A percentile compares a stretch with the other conserved stretches of the same genome.
Conservation (phyloP, 2,329 filamentous ascomycete species). For the Fusarium praegraminearum region DNA sequence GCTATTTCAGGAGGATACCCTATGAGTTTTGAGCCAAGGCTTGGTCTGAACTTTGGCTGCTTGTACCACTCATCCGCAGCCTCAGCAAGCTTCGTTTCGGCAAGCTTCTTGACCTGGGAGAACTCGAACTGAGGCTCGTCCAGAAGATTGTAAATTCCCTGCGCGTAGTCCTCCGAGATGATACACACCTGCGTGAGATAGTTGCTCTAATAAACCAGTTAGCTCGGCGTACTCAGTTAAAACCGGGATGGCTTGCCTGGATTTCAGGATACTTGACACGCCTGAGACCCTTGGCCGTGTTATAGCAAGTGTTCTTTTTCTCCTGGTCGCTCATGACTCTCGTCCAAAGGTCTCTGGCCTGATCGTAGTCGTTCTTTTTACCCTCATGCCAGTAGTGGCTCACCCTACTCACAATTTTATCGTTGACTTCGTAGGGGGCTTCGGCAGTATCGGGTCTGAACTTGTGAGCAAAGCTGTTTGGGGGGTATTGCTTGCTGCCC, state of each 20-base stretch:
- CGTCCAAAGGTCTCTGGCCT: constrained; percentile 5
- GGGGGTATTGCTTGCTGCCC: constrained; percentile 6
- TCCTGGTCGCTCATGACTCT: constrained; percentile 8
- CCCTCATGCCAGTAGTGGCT: constrained; percentile 10
- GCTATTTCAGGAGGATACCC: background rate
- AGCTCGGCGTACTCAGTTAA: background rate
- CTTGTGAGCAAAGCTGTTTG: constrained; percentile 13
- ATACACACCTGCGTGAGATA: constrained; percentile 7
- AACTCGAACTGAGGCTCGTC: background rate
- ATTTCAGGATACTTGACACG: constrained; percentile 4
- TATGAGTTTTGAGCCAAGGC: background rate
- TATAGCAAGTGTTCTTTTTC: constrained; percentile 17
- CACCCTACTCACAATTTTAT: background rate
- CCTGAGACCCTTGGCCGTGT: constrained; percentile 6
- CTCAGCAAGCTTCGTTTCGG: constrained; percentile 9
- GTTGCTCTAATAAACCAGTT: background rate
- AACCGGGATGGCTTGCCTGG: background rate
- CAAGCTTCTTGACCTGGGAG: constrained; percentile 2
- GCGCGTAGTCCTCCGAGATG: constrained; percentile 7
- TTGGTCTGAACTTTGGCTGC: constrained; percentile 9
- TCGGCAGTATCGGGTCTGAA: constrained; percentile 8
- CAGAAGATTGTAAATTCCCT: constrained; percentile 8
- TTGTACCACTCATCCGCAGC: constrained; percentile 14
- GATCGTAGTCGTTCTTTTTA: constrained; percentile 11
- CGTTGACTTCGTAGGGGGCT: constrained; percentile 8